Base-by-base conservation (phyloP, 305 asterid species). In the Fraxinus greggii region DNA sequence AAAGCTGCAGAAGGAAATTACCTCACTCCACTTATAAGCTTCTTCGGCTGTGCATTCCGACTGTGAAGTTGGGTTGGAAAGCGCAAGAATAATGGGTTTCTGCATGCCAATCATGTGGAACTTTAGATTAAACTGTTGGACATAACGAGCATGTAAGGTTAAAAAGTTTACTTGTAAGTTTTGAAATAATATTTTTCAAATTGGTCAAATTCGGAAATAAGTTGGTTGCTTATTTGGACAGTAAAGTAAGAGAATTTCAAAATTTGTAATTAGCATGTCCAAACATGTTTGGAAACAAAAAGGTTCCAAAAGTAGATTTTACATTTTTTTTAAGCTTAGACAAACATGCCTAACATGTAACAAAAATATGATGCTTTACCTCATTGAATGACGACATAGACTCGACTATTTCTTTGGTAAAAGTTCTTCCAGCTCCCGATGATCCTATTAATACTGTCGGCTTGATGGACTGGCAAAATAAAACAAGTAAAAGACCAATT, bases 1-100 rank as follows among this genome's bases (percentile, higher is more conserved):
- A 2, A 70, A 70, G 76, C 45, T 70, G 76, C 76, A 17, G 40
- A 61, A 31, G 76, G 70, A 33, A 23, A 56, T 82, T 81, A 90
- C 93, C 89, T 88, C 83, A 80, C 93, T 90, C 93, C 93, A 90
- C 51, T 76, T 80, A 81, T 90, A 90, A 48, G 92, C 93, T 83
- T 90, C 90, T 86, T 86, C 86, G 0, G 93, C 93, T 29, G 93
- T 90, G 78, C 93, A 90, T 80, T 90, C 93, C 3, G 93, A 87
- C 84, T 90, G 93, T 38, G 93, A 88, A 67, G 93, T 90, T 33
- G 93, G 93, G 83, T 90, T 90, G 75, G 93, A 90, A 78, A 90
- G 92, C 72, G 93, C 89, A 67, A 90, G 88, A 31, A 90, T 86
- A 75, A 90, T n/a, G 17, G 93, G 93, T 84, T 86, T 90, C 93